Conservation (phyloP, 176 grass and related monocot species). For the Thinopyrum elongatum region DNA sequence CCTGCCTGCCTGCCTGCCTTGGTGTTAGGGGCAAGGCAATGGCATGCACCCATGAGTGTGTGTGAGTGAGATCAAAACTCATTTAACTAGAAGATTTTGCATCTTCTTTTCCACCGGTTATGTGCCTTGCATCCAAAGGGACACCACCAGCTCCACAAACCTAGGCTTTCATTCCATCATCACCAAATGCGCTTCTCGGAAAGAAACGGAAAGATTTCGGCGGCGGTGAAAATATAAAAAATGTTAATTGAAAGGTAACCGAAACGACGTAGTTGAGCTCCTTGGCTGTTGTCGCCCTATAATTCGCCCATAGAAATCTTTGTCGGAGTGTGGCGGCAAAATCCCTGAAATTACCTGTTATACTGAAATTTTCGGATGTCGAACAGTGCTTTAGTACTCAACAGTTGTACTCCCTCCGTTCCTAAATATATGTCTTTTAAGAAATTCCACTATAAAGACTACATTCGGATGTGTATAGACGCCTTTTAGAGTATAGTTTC, state of each 20-base stretch:
- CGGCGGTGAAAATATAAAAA: neutral
- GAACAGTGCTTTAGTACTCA: neutral
- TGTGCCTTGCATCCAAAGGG: conserved; percentile 38
- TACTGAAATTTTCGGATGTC: neutral
- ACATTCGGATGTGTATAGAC: too few species aligned
- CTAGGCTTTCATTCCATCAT: conserved; percentile 40
- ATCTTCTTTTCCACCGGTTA: neutral
- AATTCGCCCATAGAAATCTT: neutral
- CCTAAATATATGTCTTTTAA: too few species aligned
- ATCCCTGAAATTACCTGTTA: neutral
- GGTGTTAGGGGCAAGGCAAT: conserved; percentile 26
- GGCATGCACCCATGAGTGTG: conserved; percentile 11
- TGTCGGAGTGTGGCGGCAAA: neutral
- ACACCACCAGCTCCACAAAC: conserved; percentile 38
- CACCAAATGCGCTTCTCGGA: neutral
- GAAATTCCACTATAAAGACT: too few species aligned
- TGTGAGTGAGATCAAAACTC: neutral
- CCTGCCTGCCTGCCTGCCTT: conserved; percentile 14
- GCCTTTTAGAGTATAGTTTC: too few species aligned
- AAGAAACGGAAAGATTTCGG: neutral
- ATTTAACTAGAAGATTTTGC: neutral
- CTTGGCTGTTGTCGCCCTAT: neutral
- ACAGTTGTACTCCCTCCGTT: too few species aligned
- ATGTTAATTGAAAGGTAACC: neutral
- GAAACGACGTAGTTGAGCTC: neutral